A percentile compares a stretch with the other conserved stretches of the same genome.
phyloP scores from a whole-genome alignment of 2,329 filamentous ascomycete species.

The Knoxdaviesia proteae region DNA sequence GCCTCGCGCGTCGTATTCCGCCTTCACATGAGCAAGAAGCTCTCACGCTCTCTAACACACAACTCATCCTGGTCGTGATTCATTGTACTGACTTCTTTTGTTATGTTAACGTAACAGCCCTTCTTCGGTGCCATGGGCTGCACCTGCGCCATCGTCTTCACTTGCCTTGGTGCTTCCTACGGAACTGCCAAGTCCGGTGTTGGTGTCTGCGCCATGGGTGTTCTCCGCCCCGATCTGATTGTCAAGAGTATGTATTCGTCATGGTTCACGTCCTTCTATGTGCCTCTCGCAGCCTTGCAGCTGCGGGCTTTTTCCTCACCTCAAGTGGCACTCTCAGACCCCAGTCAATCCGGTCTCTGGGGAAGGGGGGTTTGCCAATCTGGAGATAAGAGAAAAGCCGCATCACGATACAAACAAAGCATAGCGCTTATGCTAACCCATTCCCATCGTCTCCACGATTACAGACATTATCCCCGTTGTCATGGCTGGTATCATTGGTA shows the following conservation, averaged over 20 bases:
- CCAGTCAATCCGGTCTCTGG: too few species aligned
- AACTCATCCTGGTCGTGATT: conserved; percentile 5
- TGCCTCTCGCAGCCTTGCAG: too few species aligned
- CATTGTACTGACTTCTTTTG: conserved; percentile 12
- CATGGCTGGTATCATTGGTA: conserved; percentile 99
- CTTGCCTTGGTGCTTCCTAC: conserved; percentile 89
- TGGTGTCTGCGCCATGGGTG: conserved; percentile 95
- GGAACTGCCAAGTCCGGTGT: conserved; percentile 98
- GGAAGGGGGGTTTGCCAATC: too few species aligned
- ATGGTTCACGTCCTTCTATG: too few species aligned
- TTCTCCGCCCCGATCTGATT: conserved; percentile 90
- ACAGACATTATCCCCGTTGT: conserved; percentile 97
- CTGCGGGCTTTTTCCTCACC: too few species aligned
- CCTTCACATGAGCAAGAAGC: neutral
- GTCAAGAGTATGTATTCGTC: conserved; percentile 68
- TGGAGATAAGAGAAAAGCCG: neutral
- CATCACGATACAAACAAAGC: conserved; percentile 6
- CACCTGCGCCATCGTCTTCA: conserved; percentile 92
- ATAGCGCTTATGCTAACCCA: too few species aligned
- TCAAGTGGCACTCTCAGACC: too few species aligned
- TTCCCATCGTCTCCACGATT: neutral
- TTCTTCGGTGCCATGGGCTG: conserved; percentile 98
- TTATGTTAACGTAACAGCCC: conserved; percentile 24
- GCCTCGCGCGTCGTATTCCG: neutral
- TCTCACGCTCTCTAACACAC: neutral